Percentiles rank a stretch among this genome's conserved stretches.
Evolutionary conservation across 2,329 filamentous ascomycete genomes (phyloP).

Genomic region (Huntiella decipiens): DNA sequence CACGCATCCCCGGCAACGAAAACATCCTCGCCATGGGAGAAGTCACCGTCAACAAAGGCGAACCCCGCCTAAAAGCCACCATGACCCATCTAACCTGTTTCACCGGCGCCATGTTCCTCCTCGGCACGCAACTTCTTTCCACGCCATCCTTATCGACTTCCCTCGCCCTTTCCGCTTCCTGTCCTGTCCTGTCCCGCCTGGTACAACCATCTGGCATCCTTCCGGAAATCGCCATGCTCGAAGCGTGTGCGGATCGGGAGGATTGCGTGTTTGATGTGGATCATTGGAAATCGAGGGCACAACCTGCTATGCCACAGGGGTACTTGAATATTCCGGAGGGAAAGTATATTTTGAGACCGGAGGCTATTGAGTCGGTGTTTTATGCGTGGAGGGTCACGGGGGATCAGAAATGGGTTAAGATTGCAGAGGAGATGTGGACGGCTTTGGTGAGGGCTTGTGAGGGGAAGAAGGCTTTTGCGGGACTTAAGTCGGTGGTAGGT

Average conservation of each 20-base stretch:
- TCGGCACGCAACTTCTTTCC: conserved; percentile 39
- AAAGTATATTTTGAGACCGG: conserved; percentile 50
- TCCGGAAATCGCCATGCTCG: conserved; percentile 37
- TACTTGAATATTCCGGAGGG: conserved; percentile 35
- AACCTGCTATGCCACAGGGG: conserved; percentile 28
- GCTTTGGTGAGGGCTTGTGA: conserved; percentile 41
- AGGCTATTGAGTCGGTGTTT: conserved; percentile 67
- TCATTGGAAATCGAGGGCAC: conserved; percentile 16
- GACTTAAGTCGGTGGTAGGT: conserved; percentile 40
- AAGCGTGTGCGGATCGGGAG: conserved; percentile 21
- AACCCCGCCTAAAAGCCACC: conserved; percentile 14
- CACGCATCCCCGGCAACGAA: conserved; percentile 37
- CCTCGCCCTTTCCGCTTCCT: conserved; percentile 36
- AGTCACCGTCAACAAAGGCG: conserved; percentile 15
- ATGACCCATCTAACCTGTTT: conserved; percentile 45
- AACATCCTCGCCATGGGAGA: conserved; percentile 46
- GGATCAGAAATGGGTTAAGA: conserved; percentile 42
- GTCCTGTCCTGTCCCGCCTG: conserved; percentile 41
- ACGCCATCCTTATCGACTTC: conserved; percentile 21
- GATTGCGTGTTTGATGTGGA: conserved; percentile 18
- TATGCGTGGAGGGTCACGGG: conserved; percentile 59
- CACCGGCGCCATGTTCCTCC: conserved; percentile 43
- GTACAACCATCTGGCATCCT: conserved; percentile 39
- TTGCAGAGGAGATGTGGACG: conserved; percentile 58
- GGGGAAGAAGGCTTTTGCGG: conserved; percentile 43